Conservation (phyloP, 2,329 filamentous ascomycete genomes). For the Aureobasidium sp. region DNA sequence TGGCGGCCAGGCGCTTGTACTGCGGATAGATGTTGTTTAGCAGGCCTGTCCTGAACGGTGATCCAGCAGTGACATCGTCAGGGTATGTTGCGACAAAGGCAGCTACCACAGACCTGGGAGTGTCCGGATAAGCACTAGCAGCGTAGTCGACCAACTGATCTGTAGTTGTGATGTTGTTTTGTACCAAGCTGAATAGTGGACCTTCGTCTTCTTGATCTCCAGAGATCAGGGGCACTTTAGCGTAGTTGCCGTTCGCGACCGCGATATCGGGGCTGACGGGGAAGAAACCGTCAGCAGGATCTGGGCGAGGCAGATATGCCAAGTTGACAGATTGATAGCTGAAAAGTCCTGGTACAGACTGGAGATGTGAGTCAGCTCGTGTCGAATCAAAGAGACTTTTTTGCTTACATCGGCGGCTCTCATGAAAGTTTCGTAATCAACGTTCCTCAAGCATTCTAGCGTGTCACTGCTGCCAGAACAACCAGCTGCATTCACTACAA, state of each 20-base stretch:
- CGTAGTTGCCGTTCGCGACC: constrained; percentile 46
- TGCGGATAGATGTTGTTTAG: constrained; percentile 69
- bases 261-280: constrained; percentile 57
- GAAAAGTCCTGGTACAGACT: constrained; percentile 59
- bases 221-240: constrained; percentile 57
- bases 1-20: constrained; percentile 69
- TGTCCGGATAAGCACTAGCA: constrained; percentile 52
- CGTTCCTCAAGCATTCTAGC: constrained; percentile 42
- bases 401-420: constrained; percentile 50
- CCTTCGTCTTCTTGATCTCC: constrained; percentile 78
- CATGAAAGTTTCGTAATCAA: constrained; percentile 45
- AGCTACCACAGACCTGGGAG: constrained; percentile 42
- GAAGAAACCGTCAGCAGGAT: constrained; percentile 50
- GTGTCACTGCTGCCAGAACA: constrained; percentile 38
- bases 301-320: constrained; percentile 68
- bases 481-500: constrained; percentile 41
- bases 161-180: constrained; percentile 59
- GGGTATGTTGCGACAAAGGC: constrained; percentile 58
- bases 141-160: constrained; percentile 57
- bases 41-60: constrained; percentile 62
- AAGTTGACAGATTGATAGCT: constrained; percentile 63
- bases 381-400: neutral
- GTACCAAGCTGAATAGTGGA: constrained; percentile 65
- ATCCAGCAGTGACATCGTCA: constrained; percentile 50
- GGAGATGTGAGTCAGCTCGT: neutral